A percentile compares a stretch with the other conserved stretches of the same genome.
Conservation (phyloP, 2,329 filamentous ascomycete species). For the Capronia americana region DNA sequence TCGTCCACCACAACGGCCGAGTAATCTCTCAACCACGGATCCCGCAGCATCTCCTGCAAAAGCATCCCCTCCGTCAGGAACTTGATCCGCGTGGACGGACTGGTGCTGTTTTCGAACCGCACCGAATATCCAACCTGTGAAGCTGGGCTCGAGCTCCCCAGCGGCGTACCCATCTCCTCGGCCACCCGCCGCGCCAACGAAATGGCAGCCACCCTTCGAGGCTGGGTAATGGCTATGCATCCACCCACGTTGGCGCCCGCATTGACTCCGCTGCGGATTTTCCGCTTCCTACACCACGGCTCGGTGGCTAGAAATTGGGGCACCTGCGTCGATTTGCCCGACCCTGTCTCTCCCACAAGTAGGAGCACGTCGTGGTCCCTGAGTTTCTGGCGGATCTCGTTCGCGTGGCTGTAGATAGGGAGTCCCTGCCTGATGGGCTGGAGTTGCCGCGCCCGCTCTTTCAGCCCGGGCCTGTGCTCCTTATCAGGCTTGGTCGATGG, state of each 20-base stretch:
- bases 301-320: constrained; percentile 86
- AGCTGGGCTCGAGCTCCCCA: constrained; percentile 63
- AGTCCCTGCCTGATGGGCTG: constrained; percentile 67
- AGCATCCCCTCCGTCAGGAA: constrained; percentile 97
- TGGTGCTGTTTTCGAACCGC: constrained; percentile 86
- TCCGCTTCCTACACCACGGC: constrained; percentile 71
- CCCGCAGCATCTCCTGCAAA: constrained; percentile 87
- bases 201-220: constrained; percentile 89
- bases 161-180: constrained; percentile 74
- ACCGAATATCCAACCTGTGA: constrained; percentile 88
- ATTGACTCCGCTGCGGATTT: constrained; percentile 31
- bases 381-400: constrained; percentile 71
- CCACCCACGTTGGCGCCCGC: constrained; percentile 63
- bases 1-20: constrained; percentile 93
- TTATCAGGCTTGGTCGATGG: not conserved
- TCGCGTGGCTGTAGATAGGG: constrained; percentile 78
- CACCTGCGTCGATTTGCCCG: constrained; percentile 95
- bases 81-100: constrained; percentile 84
- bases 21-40: constrained; percentile 82
- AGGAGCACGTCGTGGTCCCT: constrained; percentile 75
- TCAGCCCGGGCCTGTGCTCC: constrained; percentile 38
- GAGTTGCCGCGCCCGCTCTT: constrained; percentile 56
- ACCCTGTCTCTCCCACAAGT: constrained; percentile 91
- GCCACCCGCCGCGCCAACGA: constrained; percentile 88
- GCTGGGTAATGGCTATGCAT: constrained; percentile 92